Evolutionary conservation across 768 basidiomycete genomes (phyloP), one percentile per base, ranked within the genome.

Genomic region (Calvatia gigantea): DNA sequence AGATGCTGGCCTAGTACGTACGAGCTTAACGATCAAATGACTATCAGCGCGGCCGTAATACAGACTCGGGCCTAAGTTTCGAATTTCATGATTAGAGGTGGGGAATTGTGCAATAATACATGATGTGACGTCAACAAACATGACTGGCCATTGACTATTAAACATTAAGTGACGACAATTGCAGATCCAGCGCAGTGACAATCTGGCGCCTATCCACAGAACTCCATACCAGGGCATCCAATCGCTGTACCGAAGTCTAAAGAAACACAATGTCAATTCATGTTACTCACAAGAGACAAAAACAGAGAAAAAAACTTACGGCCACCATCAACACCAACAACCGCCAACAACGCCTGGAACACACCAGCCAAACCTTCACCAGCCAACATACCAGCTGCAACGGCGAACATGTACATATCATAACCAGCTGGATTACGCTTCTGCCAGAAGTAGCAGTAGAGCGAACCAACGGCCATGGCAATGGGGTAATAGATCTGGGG

Each of bases 281-380:
- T 31, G 6, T 25, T 5, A 5, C 15, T 12, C 3, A 9, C 17
- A 3, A 23, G 4, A 48, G 4, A 37, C 4, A n/a, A 15, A 29
- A 47, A n/a, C n/a, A n/a, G 17, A 46, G 27, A 12, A 47, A 19
- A 31, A 21, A 11, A 71, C 75, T 68, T 61, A 77, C 75, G 73
- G 28, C 69, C 63, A 28, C 80, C 81, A 56, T 80, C 79, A 33
- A 82, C 81, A 50, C 76, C 75, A 33, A 72, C 65, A 49, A 83
- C 70, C 28, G 80, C 77, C 21, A 84, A 70, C n/a, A 83, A 64
- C 11, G 82, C 82, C 58, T 79, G 77, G 64, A 83, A 74, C 48
- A 85, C 81, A 63, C 82, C 83, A 27, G 81, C 83, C 31, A 85
- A 70, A 67, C 83, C 83, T 59, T 84, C 82, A 25, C 82, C 82